Base-by-base conservation (phyloP, 2,329 filamentous ascomycete genomes). In the Verticillium isaacii region DNA sequence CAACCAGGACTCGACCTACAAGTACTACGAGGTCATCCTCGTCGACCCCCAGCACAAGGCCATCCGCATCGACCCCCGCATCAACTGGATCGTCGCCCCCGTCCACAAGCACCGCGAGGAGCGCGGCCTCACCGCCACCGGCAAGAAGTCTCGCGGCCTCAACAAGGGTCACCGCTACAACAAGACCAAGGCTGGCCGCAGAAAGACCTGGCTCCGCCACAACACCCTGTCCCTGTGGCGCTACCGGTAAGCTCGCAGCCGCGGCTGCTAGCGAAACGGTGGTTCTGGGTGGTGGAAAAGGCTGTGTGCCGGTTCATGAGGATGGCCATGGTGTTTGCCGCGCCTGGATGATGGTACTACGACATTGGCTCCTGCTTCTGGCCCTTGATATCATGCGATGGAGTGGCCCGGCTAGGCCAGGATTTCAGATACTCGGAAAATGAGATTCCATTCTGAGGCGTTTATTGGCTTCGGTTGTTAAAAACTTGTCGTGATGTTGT, bases 1-100 rank as follows among this genome's bases (percentile, higher is more conserved):
- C 87, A 99, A 99, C 91, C 93, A 98, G 88, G 95, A 99, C 87
- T 97, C 93, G 66, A 99, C 95, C 83, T 99, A 98, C 92, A 99
- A 99, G 89, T 99, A 99, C 91, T 99, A 88, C 87, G 95, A 99
- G 85, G 89, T 98, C 82, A 98, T 99, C 86, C 92, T 97, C 77
- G 94, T 99, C 79, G 95, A 99, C 86, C 95, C 95, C 80, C 91
- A 96, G 86, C 95, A 99, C 92, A 98, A 98, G 89, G 95, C 95
- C 78, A 99, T 99, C 88, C 95, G 95, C 82, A 92, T 91, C 78
- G 95, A 99, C 82, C 85, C 95, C 76, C 93, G 95, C 83, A 98
- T 99, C 91, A 99, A 97, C 92, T 99, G 95, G 95, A 99, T 99
- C 87, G 92, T 94, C 85, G 96, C 96, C 85, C 91, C 95, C 73